Evolutionary conservation across 2,329 filamentous ascomycete species (phyloP).

Genomic region (Neonectria faginata): DNA sequence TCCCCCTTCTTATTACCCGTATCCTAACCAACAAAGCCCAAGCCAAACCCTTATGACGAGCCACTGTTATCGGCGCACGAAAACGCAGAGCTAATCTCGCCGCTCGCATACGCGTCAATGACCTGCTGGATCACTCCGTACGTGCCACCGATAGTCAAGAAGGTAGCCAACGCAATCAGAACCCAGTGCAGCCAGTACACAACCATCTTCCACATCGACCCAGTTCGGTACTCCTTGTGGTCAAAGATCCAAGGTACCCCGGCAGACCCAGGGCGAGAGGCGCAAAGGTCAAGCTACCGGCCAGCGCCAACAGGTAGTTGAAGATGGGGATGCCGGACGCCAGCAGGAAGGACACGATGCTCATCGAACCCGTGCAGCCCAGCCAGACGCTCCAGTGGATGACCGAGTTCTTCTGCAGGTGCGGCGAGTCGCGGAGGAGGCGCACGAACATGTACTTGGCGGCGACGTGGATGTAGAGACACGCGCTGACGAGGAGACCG

Average conservation of each 20-base stretch:
- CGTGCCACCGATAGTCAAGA: slow-evolving; percentile 56
- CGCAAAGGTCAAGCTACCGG: slow-evolving; percentile 49
- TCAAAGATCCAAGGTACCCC: slow-evolving; percentile 54
- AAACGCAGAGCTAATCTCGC: slow-evolving; percentile 59
- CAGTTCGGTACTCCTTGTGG: slow-evolving; percentile 48
- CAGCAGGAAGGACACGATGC: slow-evolving; percentile 48
- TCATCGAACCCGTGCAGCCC: slow-evolving; percentile 47
- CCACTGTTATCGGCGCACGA: slow-evolving; percentile 59
- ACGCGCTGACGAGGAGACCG: slow-evolving; percentile 33
- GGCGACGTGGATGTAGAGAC: slow-evolving; percentile 30
- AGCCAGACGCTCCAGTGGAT: slow-evolving; percentile 54
- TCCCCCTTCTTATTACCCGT: background rate
- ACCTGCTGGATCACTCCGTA: slow-evolving; percentile 63
- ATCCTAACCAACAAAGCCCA: too few species aligned
- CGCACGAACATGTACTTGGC: slow-evolving; percentile 57
- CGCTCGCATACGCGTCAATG: slow-evolving; percentile 62
- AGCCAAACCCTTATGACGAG: slow-evolving; percentile 1
- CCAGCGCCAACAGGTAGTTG: slow-evolving; percentile 27
- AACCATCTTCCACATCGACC: slow-evolving; percentile 40
- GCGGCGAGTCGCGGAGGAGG: slow-evolving; percentile 51
- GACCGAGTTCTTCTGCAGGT: slow-evolving; percentile 51
- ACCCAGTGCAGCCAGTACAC: slow-evolving; percentile 51
- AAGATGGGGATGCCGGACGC: slow-evolving; percentile 52
- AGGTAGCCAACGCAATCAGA: slow-evolving; percentile 51
- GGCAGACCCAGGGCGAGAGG: slow-evolving; percentile 52